Evolutionary conservation across 257 asterid genomes (phyloP).

Genomic region (Oldenlandia corymbosa): DNA sequence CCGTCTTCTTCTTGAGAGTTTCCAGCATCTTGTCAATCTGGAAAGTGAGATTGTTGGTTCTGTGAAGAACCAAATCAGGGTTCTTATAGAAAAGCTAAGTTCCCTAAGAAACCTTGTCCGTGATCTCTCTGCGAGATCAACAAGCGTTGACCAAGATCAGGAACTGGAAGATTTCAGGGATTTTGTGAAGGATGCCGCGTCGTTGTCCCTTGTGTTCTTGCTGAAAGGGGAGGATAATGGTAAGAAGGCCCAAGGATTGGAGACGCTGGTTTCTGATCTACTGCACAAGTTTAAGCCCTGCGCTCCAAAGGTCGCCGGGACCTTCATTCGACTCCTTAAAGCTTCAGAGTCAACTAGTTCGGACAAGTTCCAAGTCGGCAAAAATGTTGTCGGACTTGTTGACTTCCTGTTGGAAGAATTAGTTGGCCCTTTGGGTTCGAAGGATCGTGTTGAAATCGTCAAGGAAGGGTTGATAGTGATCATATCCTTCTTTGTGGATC

Average conservation of each 20-base stretch:
- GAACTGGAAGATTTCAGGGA: not conserved
- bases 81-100: not conserved
- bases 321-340: not conserved
- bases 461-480: not conserved
- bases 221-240: not conserved
- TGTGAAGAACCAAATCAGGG: not conserved
- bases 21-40: not conserved
- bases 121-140: not conserved
- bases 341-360: not conserved
- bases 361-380: not conserved
- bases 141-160: no score
- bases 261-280: constrained; percentile 4
- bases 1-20: not conserved
- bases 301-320: not conserved
- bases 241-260: not conserved
- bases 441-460: not conserved
- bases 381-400: no score
- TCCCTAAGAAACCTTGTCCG: not conserved
- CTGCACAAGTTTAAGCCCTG: not conserved
- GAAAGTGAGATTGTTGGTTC: not conserved
- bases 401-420: no score
- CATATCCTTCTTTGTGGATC: not conserved
- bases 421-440: not conserved
- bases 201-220: not conserved
- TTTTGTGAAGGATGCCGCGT: not conserved